Base-by-base conservation (phyloP, 1,139 yeast genomes). In the Dujonia santamariae region DNA sequence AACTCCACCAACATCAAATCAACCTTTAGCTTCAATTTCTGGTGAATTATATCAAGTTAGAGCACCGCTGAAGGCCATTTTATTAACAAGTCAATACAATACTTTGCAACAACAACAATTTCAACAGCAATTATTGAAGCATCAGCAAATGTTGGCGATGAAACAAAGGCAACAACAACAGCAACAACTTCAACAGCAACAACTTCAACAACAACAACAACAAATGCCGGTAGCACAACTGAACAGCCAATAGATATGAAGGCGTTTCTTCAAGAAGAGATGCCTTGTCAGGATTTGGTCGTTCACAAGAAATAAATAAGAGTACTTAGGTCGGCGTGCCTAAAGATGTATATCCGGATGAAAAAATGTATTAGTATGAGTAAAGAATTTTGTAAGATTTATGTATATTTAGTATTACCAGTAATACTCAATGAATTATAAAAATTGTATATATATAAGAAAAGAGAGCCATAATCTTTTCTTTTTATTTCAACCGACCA, bases 31-130 rank as follows among this genome's bases (percentile, higher is more conserved):
- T 19, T 58, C 63, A 52, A 77, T 56, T 61, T 67, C 66, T 47
- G 85, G 61, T n/a, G 75, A 69, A 44, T 51, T 67, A 53, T 69
- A 69, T 46, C 75, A 67, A 52, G 85, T 82, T 16, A 66, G 88
- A 45, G 81, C 83, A 1, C 85, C 88, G 2, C 83, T 64, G 45
- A 67, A 68, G 45, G 73, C 73, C 5, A 64, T 68, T 17, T 45
- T 63, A 36, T 49, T 62, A 46, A 67, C 75, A 3, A 67, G 73
- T 7, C 75, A 67, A 42, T 62, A 65, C 40, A 69, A 68, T 45
- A 56, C 58, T 12, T 54, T 61, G 50, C 75, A 68, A 41, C 76
- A 70, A 38, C 73, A 69, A 43, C 54, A 66, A 31, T 71, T 72
- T 50, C 79, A 74, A 43, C 79, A 75, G 40, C 80, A 64, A 41